A percentile compares a stretch with the other conserved stretches of the same genome.
These are phyloP conservation scores for Mortierella hygrophila DNA, from an alignment of 192 early-diverging fungal species.

Conservation along the genomic window DNA sequence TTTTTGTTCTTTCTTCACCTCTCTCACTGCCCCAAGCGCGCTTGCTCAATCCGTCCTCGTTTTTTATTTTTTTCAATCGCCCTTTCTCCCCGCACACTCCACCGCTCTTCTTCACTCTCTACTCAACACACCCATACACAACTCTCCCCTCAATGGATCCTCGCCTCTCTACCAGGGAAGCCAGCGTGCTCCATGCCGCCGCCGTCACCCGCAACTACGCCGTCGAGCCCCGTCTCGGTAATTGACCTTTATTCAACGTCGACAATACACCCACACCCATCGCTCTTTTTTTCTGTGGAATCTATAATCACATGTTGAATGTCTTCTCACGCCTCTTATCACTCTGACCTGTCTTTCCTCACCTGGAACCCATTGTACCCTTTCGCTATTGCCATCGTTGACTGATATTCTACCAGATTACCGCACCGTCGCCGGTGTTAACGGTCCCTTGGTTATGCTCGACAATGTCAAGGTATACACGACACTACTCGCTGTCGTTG, in stretches of 20 bases:
- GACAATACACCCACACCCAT: slow-evolving; percentile 4
- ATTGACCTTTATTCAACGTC: slow-evolving; percentile 5
- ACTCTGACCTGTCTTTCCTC: not conserved
- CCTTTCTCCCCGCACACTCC: not conserved
- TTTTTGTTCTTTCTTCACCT: not conserved
- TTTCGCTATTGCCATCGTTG: not conserved
- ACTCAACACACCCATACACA: not conserved
- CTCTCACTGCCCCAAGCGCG: slow-evolving; percentile 2
- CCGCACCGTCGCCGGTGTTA: slow-evolving; percentile 96
- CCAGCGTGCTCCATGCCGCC: slow-evolving; percentile 84
- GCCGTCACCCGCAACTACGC: slow-evolving; percentile 91
- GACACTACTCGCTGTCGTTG: not conserved
- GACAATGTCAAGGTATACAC: slow-evolving; percentile 94
- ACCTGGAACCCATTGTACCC: not conserved
- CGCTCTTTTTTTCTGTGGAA: slow-evolving; percentile 12
- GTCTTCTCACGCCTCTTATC: slow-evolving; percentile 6
- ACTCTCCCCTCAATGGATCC: slow-evolving; percentile 42
- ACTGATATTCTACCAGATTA: slow-evolving; percentile 77
- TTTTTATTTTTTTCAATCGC: slow-evolving; percentile 2
- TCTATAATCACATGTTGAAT: not conserved
- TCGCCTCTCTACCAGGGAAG: slow-evolving; percentile 67
- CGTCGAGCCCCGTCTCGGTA: slow-evolving; percentile 90
- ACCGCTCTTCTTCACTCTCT: slow-evolving; percentile 1
- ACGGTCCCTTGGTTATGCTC: slow-evolving; percentile 97
- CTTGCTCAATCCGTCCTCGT: not conserved